Base-by-base conservation (phyloP, 305 asterid species). In the Rubia peregrina region DNA sequence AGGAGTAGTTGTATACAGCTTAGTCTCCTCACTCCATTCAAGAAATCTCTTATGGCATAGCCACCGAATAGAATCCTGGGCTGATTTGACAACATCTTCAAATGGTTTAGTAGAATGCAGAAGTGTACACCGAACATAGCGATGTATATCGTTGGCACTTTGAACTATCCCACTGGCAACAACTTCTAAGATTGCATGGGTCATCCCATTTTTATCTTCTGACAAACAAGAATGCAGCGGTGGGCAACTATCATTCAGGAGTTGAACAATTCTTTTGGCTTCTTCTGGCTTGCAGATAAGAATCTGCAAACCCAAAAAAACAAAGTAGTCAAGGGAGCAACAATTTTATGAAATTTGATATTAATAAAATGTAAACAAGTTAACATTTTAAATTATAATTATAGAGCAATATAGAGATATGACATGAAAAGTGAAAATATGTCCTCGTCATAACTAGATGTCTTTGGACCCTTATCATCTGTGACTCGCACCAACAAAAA, bases 121-220 rank as follows among this genome's bases (percentile, higher is more conserved):
- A 86, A 95, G 99, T 57, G 99, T 95, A 73, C 98, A 95, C 78
- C 99, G 83, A 56, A 95, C 98, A 79, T 95, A 95, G 75, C 98
- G 90, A 86, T 95, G 81, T 81, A 95, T 95, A 69, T 95, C 99
- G 75, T 75, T 77, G 70, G 99, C 96, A 71, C 97, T 91, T 81
- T 95, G 99, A 80, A 95, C 99, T 81, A 95, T 91, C 77, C 99
- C 99, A 72, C 99, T 97, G 76, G 98, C 96, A 75, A 91, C 98
- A 74, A 95, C 99, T 84, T 95, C 99, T 75, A 95, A 80, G 80
- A 91, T 95, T 76, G 99, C 98, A 77, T 95, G 99, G 81, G 91
- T 95, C 99, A 95, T 95, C 77, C 99, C 99, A 81, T 91, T 95
- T 85, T 89, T 91, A 80, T 91, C 97, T 84, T 95, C 99, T 19